Base-by-base conservation (phyloP, 139 green algal genomes). In the Chlorella sp. region DNA sequence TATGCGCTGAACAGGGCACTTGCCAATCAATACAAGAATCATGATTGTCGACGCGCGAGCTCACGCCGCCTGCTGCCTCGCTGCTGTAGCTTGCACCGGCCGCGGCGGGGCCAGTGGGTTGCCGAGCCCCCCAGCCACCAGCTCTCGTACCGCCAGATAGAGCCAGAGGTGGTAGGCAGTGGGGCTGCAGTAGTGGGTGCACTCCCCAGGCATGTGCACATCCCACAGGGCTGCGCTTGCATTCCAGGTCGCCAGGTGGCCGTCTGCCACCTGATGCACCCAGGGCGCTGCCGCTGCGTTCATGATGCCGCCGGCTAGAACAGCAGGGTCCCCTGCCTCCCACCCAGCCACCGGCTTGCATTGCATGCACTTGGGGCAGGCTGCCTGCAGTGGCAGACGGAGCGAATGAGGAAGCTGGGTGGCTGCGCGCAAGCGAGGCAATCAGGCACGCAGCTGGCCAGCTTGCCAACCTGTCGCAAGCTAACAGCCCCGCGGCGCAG, bases 141-240 rank as follows among this genome's bases (percentile, higher is more conserved):
- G 36, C 69, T 75, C 69, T 15, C 26, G 25, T n/a, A 32, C 32
- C 0, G 55, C 23, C 20, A 75, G 36, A 5, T 9, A 75, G 7
- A 75, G 69, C 69, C 69, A 75, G 0, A 75, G 4, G 12, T 75
- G 69, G 36, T 75, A 75, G 36, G 69, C 69, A 18, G 69, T 75
- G 20, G 69, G 69, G 21, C 34, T 51, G 69, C 69, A 75, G 36
- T 47, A 75, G 69, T 75, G 69, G 0, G 69, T 75, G 69, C 69
- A 75, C 36, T 75, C 69, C 36, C 34, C 69, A 16, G 69, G 69
- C 69, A 75, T 75, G 34, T 75, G 69, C 5, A 75, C 69, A 25
- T 75, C 69, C 69, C 69, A 75, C 0, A 75, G 69, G 0, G 69
- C n/a, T 32, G 38, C 69, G 2, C 34, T 51, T 9, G 69, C 69